phyloP scores from a whole-genome alignment of 768 basidiomycete species.

The Suillus variegatus region DNA sequence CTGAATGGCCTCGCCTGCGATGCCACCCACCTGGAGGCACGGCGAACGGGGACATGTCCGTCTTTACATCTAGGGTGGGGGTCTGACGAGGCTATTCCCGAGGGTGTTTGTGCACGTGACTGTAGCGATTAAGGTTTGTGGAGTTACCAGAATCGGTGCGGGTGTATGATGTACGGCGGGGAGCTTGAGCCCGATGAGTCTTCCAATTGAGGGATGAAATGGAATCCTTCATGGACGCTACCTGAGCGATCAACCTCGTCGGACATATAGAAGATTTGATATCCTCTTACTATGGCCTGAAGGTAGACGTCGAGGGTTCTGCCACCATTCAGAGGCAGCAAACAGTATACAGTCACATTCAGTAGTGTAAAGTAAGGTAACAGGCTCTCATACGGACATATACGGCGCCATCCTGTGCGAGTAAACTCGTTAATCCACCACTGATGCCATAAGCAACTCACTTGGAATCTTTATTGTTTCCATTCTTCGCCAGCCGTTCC shows the following conservation, averaged over 20 bases:
- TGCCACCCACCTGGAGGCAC: slow-evolving; percentile 70
- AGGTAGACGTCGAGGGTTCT: neutral
- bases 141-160: slow-evolving; percentile 16
- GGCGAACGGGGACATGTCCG: slow-evolving; percentile 41
- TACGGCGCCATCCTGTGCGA: slow-evolving; percentile 72
- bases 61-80: slow-evolving; percentile 22
- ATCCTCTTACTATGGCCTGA: neutral
- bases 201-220: slow-evolving; percentile 68
- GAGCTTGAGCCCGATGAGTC: slow-evolving; percentile 76
- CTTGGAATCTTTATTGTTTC: slow-evolving; percentile 46
- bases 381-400: slow-evolving; percentile 62
- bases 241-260: slow-evolving; percentile 39
- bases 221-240: slow-evolving; percentile 52
- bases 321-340: neutral
- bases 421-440: slow-evolving; percentile 14
- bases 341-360: neutral
- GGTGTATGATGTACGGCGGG: slow-evolving; percentile 68
- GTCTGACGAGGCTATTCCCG: slow-evolving; percentile 67
- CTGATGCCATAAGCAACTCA: slow-evolving; percentile 33
- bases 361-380: neutral
- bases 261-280: neutral
- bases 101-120: slow-evolving; percentile 84
- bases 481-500: slow-evolving; percentile 52
- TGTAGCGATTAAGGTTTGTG: slow-evolving; percentile 65
- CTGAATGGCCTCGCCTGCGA: slow-evolving; percentile 80